These are phyloP conservation scores for Bocquillonia castaneifolia DNA, from an alignment of 441 rosid species.

Conservation along the genomic window DNA sequence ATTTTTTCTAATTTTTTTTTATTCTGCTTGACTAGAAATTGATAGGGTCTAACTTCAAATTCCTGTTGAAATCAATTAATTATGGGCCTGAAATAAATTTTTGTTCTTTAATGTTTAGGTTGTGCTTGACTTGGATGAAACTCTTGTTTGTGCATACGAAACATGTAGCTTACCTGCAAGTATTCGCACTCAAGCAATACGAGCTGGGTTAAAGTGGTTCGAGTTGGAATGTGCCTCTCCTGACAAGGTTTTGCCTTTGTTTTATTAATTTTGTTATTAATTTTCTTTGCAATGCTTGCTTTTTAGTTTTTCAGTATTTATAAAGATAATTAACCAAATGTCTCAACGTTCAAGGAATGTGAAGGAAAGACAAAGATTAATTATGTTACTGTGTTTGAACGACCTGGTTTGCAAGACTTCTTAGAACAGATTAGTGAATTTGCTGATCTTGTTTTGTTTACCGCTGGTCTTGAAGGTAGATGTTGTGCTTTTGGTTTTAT, in stretches of 20 bases:
- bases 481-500: neutral
- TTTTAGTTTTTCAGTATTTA: neutral
- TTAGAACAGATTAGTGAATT: slow-evolving; percentile 60
- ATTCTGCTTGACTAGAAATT: too few relatives aligned
- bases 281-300: neutral
- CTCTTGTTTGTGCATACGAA: slow-evolving; percentile 79
- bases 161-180: slow-evolving; percentile 58
- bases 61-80: too few relatives aligned
- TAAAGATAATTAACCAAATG: neutral
- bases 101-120: slow-evolving; percentile 37
- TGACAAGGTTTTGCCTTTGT: too few relatives aligned
- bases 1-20: too few relatives aligned
- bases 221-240: slow-evolving; percentile 73
- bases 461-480: slow-evolving; percentile 93
- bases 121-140: slow-evolving; percentile 92
- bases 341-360: slow-evolving; percentile 43
- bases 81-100: too few relatives aligned
- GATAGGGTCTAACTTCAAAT: too few relatives aligned
- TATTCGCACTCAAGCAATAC: slow-evolving; percentile 52
- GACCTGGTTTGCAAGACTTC: slow-evolving; percentile 81
- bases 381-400: slow-evolving; percentile 79
- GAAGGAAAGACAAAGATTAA: slow-evolving; percentile 69
- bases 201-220: slow-evolving; percentile 77
- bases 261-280: too few relatives aligned
- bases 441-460: slow-evolving; percentile 80